Evolutionary conservation across 176 grass and related monocot species (phyloP).

Genomic region (Otatea glauca): DNA sequence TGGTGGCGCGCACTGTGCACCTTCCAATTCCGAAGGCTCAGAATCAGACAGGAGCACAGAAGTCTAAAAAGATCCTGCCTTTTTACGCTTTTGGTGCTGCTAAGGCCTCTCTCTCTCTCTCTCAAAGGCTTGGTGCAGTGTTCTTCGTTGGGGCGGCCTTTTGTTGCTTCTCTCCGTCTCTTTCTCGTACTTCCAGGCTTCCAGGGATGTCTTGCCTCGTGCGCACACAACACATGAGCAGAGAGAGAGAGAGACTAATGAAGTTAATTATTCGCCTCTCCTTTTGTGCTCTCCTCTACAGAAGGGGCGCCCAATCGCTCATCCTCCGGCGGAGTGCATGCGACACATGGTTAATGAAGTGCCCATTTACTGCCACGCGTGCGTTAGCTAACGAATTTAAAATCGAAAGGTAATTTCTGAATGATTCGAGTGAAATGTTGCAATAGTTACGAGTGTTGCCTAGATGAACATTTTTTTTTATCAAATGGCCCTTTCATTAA

Average conservation of each 20-base stretch:
- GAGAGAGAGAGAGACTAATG: conserved; percentile 7
- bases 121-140: conserved; percentile 9
- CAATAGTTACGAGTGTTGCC: not conserved
- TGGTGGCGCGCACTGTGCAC: not conserved
- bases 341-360: conserved; percentile 43
- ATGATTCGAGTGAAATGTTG: not conserved
- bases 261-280: conserved; percentile 11
- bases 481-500: too few species aligned
- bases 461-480: too few species aligned
- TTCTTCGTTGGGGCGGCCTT: conserved; percentile 24
- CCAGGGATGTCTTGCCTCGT: not conserved
- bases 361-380: conserved; percentile 27
- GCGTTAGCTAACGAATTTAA: not conserved
- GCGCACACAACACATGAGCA: conserved; percentile 13
- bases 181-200: conserved; percentile 33
- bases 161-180: conserved; percentile 33
- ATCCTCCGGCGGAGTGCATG: conserved; percentile 26
- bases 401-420: not conserved
- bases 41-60: conserved; percentile 24
- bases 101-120: not conserved
- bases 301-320: not conserved
- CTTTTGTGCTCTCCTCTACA: not conserved
- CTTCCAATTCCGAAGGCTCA: conserved; percentile 30
- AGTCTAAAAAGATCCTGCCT: conserved; percentile 1
- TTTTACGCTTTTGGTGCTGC: not conserved